Conservation (phyloP, 2,329 filamentous ascomycete genomes). For the Xylaria polymorpha region DNA sequence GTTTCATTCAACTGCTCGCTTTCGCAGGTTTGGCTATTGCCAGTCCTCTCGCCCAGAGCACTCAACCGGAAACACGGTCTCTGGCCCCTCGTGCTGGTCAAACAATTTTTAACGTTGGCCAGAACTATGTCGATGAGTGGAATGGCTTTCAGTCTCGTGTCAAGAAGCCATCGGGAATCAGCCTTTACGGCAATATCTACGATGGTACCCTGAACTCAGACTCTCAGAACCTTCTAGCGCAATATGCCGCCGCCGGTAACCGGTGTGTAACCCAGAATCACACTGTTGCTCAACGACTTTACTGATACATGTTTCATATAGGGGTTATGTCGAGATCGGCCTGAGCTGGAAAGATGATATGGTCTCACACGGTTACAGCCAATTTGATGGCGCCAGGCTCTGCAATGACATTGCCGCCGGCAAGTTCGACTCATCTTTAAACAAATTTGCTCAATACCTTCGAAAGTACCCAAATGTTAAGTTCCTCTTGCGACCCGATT, state of each 20-base stretch:
- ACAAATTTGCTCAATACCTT: background rate
- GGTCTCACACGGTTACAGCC: conserved; percentile 9
- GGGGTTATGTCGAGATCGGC: conserved; percentile 6
- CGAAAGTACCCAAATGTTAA: background rate
- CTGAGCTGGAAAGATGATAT: conserved; percentile 18
- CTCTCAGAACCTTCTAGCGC: background rate
- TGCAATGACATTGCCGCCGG: conserved; percentile 8
- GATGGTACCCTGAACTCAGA: conserved; percentile 7
- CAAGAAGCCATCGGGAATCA: conserved; percentile 14
- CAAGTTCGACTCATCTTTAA: conserved; percentile 1
- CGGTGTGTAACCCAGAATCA: background rate
- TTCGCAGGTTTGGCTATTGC: background rate
- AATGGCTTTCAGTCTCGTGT: conserved; percentile 1
- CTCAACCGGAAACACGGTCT: background rate
- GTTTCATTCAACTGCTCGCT: background rate
- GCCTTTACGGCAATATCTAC: conserved; percentile 15
- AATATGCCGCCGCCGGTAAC: background rate
- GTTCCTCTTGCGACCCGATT: conserved; percentile 8
- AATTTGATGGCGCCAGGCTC: conserved; percentile 5
- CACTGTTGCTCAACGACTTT: background rate
- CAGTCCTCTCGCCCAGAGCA: background rate
- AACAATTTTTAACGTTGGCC: conserved; percentile 7
- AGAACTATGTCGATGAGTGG: conserved; percentile 16
- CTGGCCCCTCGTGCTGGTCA: background rate
- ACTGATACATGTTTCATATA: background rate